Conservation (phyloP, 371 early-diverging fungal genomes). For the Apophysomyces ossiformis region DNA sequence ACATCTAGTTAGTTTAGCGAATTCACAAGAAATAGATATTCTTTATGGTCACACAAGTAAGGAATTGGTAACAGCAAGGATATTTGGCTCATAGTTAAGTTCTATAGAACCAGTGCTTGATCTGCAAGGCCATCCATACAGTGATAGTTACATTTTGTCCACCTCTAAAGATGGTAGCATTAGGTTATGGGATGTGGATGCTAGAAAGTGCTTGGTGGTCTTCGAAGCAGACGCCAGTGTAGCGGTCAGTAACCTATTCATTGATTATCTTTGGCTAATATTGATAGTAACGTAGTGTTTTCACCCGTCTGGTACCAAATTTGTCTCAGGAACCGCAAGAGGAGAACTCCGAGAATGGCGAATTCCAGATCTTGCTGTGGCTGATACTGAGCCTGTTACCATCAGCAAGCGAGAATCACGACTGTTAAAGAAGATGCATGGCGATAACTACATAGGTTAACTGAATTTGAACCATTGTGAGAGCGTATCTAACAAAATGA, state of each 20-base stretch:
- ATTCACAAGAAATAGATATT: slow-evolving; percentile 65
- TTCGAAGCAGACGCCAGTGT: slow-evolving; percentile 69
- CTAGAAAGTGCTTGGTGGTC: slow-evolving; percentile 62
- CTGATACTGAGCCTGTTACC: slow-evolving; percentile 35
- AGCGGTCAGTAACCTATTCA: slow-evolving; percentile 46
- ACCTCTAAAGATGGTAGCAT: slow-evolving; percentile 85
- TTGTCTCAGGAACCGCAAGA: slow-evolving; percentile 58
- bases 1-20: slow-evolving; percentile 76
- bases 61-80: slow-evolving; percentile 12
- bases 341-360: slow-evolving; percentile 67
- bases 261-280: background rate
- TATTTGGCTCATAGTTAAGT: background rate
- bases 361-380: slow-evolving; percentile 38
- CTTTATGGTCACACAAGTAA: slow-evolving; percentile 72
- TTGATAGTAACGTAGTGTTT: slow-evolving; percentile 51
- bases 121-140: slow-evolving; percentile 73
- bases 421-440: slow-evolving; percentile 44
- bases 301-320: slow-evolving; percentile 59
- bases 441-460: slow-evolving; percentile 47
- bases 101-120: slow-evolving; percentile 63
- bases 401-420: slow-evolving; percentile 39
- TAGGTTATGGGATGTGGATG: slow-evolving; percentile 87
- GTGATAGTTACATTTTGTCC: slow-evolving; percentile 72
- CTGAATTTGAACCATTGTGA: background rate
- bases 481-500: background rate